Conservation (phyloP, 495 filamentous ascomycete genomes). For the Aspergillus taichungensis region DNA sequence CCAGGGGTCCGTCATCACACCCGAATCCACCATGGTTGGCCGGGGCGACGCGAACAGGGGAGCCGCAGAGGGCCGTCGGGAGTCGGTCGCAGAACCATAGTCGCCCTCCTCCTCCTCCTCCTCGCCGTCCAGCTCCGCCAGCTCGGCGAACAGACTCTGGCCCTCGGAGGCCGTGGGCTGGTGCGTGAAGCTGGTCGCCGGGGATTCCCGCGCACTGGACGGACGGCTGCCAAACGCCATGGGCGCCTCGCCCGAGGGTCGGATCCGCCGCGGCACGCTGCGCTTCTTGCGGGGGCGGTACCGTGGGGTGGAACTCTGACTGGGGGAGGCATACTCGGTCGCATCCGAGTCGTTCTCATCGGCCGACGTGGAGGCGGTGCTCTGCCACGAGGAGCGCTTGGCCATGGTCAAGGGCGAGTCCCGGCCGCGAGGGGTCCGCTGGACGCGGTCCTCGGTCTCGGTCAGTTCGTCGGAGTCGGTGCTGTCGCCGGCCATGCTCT, state of each 20-base stretch:
- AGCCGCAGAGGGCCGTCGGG: slow-evolving; percentile 30
- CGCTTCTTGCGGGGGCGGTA: slow-evolving; percentile 63
- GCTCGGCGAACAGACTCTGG: slow-evolving; percentile 84
- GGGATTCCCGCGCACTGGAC: slow-evolving; percentile 44
- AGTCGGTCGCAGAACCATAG: slow-evolving; percentile 27
- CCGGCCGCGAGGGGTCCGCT: slow-evolving; percentile 35
- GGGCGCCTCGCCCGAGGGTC: slow-evolving; percentile 57
- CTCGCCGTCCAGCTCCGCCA: slow-evolving; percentile 68
- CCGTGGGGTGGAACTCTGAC: slow-evolving; percentile 52
- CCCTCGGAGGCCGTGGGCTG: slow-evolving; percentile 45
- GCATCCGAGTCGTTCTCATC: slow-evolving; percentile 63
- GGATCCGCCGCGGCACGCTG: slow-evolving; percentile 52
- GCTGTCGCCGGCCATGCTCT: slow-evolving; percentile 71
- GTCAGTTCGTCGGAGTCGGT: slow-evolving; percentile 64
- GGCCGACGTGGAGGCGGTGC: slow-evolving; percentile 81
- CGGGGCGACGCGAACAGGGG: slow-evolving; percentile 18
- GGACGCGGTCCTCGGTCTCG: slow-evolving; percentile 67
- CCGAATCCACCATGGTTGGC: slow-evolving; percentile 64
- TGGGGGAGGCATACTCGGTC: slow-evolving; percentile 48
- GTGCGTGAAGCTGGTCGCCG: slow-evolving; percentile 31
- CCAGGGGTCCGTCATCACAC: slow-evolving; percentile 83
- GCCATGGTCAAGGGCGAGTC: slow-evolving; percentile 31
- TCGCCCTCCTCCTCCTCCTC: slow-evolving; percentile 51
- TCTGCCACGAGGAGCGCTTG: slow-evolving; percentile 62
- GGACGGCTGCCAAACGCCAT: slow-evolving; percentile 39